Base-by-base conservation (phyloP, 441 rosid genomes). In the Pelargonium cotyledonis region DNA sequence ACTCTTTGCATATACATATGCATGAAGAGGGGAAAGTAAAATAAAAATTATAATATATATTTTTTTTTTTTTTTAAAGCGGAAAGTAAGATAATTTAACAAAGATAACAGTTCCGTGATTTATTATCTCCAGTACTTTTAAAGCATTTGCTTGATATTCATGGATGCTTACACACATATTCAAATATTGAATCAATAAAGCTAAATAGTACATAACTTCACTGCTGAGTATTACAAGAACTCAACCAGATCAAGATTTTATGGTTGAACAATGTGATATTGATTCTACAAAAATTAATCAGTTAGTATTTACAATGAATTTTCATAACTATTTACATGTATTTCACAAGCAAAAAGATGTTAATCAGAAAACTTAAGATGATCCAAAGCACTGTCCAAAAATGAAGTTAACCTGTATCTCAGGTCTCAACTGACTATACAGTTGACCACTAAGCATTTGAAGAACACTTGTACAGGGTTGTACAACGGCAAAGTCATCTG, bases 391-490 rank as follows among this genome's bases (percentile, higher is more conserved):
- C 11, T 70, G 40, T 65, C 47, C 31, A 40, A 18, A 43, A 46
- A 35, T 60, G 57, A 77, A 41, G 66, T 75, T 74, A 62, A 96
- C 99, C 99, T 96, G 97, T 75, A 78, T 81, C 66, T 89, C 89
- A 68, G 80, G 49, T 60, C 76, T 72, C 83, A 93, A 70, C 23
- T 77, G 78, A 68, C 68, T 62, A 79, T 83, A 91, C 66, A 83
- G 79, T 73, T 76, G 83, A 79, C 62, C 78, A 79, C 75, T 88
- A 75, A 93, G 73, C 67, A 87, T 88, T 75, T 79, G 85, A 81
- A 96, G 78, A 72, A 89, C 88, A 60, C 88, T 78, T 23, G 88
- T 67, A 70, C 92, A 86, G 65, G 97, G 98, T 67, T 84, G 82
- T 68, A 75, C 29, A 57, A 87, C 70, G 46, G 87, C 88, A 78